phyloP scores from a whole-genome alignment of 2,329 filamentous ascomycete genomes.

The Aspergillus alliaceus region DNA sequence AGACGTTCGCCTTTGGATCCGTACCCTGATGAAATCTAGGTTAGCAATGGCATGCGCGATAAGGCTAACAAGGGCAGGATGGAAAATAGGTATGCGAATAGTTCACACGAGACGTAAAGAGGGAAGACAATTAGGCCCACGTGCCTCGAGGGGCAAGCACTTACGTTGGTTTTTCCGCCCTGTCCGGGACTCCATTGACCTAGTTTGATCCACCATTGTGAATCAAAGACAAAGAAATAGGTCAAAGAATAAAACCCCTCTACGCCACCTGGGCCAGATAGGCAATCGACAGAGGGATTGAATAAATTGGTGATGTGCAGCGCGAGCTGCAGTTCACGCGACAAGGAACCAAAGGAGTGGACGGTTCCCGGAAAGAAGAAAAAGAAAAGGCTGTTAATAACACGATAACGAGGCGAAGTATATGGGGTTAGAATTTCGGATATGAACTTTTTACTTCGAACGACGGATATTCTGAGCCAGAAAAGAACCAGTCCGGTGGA shows the following conservation, averaged over 20 bases:
- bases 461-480: conserved; percentile 7
- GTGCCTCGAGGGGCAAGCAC: conserved; percentile 28
- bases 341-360: conserved; percentile 17
- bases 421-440: conserved; percentile 14
- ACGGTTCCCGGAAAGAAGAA: conserved; percentile 7
- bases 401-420: conserved; percentile 4
- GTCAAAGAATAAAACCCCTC: conserved; percentile 10
- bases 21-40: conserved; percentile 60
- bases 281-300: conserved; percentile 5
- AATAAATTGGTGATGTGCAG: conserved; percentile 6
- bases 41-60: conserved; percentile 19
- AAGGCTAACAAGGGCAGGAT: background rate
- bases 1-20: conserved; percentile 88
- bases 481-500: conserved; percentile 11
- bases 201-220: conserved; percentile 42
- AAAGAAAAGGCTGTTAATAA: conserved; percentile 13
- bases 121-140: conserved; percentile 16
- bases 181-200: conserved; percentile 49
- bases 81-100: background rate
- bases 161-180: conserved; percentile 52
- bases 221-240: conserved; percentile 12
- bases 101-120: background rate
- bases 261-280: background rate
- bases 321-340: conserved; percentile 13
- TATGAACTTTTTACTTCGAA: conserved; percentile 11